Conservation (phyloP, 202 grass and related monocot genomes). For the Carex sylvatica region DNA sequence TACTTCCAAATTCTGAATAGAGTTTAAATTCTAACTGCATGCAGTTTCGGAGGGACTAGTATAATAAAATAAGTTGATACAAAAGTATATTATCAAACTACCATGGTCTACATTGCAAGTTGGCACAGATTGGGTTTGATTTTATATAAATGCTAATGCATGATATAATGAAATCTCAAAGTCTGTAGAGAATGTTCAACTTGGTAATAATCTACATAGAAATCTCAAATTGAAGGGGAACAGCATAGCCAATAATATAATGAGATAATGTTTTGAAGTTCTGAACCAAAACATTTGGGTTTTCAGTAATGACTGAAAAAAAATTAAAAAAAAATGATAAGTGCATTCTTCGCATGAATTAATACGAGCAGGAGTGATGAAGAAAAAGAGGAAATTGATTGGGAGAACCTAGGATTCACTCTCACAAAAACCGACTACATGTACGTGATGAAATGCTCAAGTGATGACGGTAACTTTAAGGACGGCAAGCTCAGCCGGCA, state of each 20-base stretch:
- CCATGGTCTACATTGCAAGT: background rate
- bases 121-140: background rate
- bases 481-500: conserved; percentile 59
- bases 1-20: background rate
- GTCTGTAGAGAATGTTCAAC: background rate
- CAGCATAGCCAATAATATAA: background rate
- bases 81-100: background rate
- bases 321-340: too few relatives aligned
- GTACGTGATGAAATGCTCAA: conserved; percentile 68
- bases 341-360: too few relatives aligned
- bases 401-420: conserved; percentile 77
- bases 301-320: background rate
- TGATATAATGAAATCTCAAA: too few relatives aligned
- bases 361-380: background rate
- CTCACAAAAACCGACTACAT: conserved; percentile 78
- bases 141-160: background rate
- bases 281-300: background rate
- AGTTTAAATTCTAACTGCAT: too few relatives aligned
- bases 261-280: background rate
- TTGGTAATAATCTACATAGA: background rate
- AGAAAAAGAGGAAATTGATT: conserved; percentile 60
- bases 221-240: background rate
- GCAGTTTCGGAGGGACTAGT: too few relatives aligned
- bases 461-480: conserved; percentile 36
- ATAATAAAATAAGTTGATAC: background rate